Conservation (phyloP, 2,329 filamentous ascomycete genomes). For the Parastagonospora avenae region DNA sequence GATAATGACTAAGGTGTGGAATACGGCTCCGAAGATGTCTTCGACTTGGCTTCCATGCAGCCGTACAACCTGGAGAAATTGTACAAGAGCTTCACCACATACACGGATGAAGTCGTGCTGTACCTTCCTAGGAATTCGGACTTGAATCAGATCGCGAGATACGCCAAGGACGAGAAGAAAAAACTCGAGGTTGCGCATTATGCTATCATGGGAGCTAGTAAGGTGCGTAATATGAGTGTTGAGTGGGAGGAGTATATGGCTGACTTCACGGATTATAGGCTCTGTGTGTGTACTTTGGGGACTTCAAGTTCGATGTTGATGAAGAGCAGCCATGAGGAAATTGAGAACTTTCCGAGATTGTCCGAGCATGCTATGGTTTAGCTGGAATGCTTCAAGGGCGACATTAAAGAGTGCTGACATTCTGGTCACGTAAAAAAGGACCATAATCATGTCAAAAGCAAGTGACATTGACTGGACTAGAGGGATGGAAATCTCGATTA, state of each 20-base stretch:
- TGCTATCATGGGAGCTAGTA: constrained; percentile 87
- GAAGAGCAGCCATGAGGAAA: constrained; percentile 12
- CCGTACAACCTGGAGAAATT: constrained; percentile 70
- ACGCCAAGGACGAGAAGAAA: constrained; percentile 39
- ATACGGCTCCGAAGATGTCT: constrained; percentile 71
- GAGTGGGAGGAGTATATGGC: not conserved
- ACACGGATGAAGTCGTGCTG: constrained; percentile 65
- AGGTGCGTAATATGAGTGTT: constrained; percentile 56
- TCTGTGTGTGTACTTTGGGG: constrained; percentile 64
- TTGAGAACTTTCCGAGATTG: too few species aligned
- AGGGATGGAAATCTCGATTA: too few species aligned
- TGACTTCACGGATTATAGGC: constrained; percentile 49
- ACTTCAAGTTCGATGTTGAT: constrained; percentile 49
- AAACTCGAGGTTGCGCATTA: constrained; percentile 67
- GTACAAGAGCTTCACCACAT: constrained; percentile 47
- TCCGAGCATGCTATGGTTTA: too few species aligned
- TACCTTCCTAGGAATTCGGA: constrained; percentile 73
- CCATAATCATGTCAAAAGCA: too few species aligned
- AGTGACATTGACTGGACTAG: too few species aligned
- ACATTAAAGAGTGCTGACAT: too few species aligned
- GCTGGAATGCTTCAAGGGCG: too few species aligned
- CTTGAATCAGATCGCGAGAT: constrained; percentile 45
- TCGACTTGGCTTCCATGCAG: constrained; percentile 84
- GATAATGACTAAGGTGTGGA: constrained; percentile 57
- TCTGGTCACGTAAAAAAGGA: too few species aligned